These are phyloP conservation scores for Pythium vanterpoolii DNA, from an alignment of 352 stramenopile genomes.

Conservation along the genomic window DNA sequence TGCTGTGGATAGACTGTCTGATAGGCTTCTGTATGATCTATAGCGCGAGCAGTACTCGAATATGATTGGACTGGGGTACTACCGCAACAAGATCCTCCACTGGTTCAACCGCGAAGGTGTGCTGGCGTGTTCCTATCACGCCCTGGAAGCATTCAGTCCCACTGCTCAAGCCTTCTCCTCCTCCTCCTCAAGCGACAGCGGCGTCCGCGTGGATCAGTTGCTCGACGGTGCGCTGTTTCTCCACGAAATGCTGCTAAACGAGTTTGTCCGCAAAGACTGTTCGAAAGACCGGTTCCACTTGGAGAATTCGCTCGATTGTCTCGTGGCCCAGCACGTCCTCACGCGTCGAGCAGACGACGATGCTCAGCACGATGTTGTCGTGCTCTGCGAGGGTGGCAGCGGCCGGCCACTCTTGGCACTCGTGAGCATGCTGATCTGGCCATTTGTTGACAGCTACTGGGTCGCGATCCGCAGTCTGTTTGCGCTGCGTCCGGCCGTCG, in stretches of 20 bases:
- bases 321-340: conserved; percentile 44
- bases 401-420: conserved; percentile 52
- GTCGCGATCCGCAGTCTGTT: conserved; percentile 75
- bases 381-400: conserved; percentile 3
- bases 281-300: conserved; percentile 42
- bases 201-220: conserved; percentile 47
- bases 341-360: conserved; percentile 10
- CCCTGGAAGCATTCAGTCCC: conserved; percentile 44
- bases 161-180: neutral
- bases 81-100: conserved; percentile 86
- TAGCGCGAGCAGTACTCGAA: conserved; percentile 80
- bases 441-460: conserved; percentile 88
- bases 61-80: conserved; percentile 85
- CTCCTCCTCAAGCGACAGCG: neutral
- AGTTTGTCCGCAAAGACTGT: conserved; percentile 77
- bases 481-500: conserved; percentile 44
- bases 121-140: conserved; percentile 72
- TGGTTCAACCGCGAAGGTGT: conserved; percentile 83
- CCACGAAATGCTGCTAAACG: conserved; percentile 72
- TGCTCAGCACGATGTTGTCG: conserved; percentile 10
- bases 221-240: conserved; percentile 66
- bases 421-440: conserved; percentile 76
- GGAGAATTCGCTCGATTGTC: conserved; percentile 32
- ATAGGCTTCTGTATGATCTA: conserved; percentile 4
- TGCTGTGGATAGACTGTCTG: neutral